A percentile compares a stretch with the other conserved stretches of the same genome.
Conservation (phyloP, 306 rosid species). For the Quercus alba region DNA sequence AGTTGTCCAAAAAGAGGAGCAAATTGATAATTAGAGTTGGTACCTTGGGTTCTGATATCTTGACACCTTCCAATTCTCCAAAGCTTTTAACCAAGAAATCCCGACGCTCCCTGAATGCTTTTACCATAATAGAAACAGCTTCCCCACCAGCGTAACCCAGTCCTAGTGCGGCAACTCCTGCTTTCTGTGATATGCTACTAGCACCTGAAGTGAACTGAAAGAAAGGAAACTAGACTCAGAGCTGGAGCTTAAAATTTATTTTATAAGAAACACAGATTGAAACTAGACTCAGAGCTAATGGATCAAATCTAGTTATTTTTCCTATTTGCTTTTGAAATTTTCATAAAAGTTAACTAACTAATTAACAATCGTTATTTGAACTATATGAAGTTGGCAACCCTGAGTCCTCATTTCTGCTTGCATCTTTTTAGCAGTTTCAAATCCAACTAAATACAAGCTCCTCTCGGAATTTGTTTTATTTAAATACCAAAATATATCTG, state of each 20-base stretch:
- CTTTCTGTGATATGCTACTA: constrained; percentile 92
- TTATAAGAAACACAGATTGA: neutral
- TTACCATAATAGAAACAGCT: constrained; percentile 75
- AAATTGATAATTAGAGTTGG: neutral
- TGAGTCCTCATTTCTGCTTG: neutral
- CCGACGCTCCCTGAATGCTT: constrained; percentile 85
- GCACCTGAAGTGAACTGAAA: constrained; percentile 88
- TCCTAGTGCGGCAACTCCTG: constrained; percentile 91
- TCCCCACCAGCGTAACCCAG: constrained; percentile 97
- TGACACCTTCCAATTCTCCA: constrained; percentile 70
- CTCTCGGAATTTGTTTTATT: neutral
- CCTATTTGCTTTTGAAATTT: neutral
- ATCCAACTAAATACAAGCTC: neutral
- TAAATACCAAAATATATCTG: neutral
- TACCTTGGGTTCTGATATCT: constrained; percentile 85
- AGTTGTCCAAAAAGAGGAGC: neutral
- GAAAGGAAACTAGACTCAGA: constrained; percentile 31
- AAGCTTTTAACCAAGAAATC: constrained; percentile 78
- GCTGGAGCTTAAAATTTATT: neutral
- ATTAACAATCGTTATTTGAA: neutral
- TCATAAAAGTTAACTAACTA: neutral
- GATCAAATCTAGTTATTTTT: neutral
- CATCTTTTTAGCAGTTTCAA: neutral
- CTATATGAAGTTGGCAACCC: neutral
- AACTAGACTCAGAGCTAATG: too few relatives aligned